Percentiles rank a stretch among this genome's conserved stretches.
phyloP scores from a whole-genome alignment of 106 monocot genomes.

The Dioscorea alata region DNA sequence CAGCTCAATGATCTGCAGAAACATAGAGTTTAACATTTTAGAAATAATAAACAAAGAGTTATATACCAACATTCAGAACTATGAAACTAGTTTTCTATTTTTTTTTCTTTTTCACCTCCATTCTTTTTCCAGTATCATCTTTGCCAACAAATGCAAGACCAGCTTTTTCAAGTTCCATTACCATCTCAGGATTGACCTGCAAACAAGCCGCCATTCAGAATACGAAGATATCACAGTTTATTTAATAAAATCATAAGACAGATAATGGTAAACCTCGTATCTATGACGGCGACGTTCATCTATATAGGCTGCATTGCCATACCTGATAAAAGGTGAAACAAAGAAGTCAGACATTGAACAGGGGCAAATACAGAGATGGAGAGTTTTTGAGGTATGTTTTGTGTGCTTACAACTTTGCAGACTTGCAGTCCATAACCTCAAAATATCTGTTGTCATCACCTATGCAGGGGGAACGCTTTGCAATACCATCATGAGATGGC shows the following conservation, averaged over 20 bases:
- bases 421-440: conserved; percentile 41
- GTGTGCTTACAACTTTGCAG: conserved; percentile 65
- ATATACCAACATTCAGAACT: too few relatives aligned
- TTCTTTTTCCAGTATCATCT: conserved; percentile 73
- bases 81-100: too few relatives aligned
- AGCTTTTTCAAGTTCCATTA: conserved; percentile 59
- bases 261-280: conserved; percentile 64
- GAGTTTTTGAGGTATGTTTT: not conserved
- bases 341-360: not conserved
- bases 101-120: conserved; percentile 59
- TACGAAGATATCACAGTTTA: not conserved
- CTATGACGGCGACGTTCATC: conserved; percentile 94
- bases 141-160: conserved; percentile 92
- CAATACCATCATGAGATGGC: too few relatives aligned
- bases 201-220: not conserved
- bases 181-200: conserved; percentile 91
- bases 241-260: not conserved
- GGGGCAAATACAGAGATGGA: not conserved
- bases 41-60: too few relatives aligned
- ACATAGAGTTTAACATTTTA: not conserved
- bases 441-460: too few relatives aligned
- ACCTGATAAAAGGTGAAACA: conserved; percentile 32
- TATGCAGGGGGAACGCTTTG: too few relatives aligned
- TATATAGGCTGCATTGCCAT: conserved; percentile 53
- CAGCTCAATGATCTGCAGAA: conserved; percentile 81